Evolutionary conservation across 2,329 filamentous ascomycete species (phyloP).

Genomic region (Arthrobotrys musiformis): DNA sequence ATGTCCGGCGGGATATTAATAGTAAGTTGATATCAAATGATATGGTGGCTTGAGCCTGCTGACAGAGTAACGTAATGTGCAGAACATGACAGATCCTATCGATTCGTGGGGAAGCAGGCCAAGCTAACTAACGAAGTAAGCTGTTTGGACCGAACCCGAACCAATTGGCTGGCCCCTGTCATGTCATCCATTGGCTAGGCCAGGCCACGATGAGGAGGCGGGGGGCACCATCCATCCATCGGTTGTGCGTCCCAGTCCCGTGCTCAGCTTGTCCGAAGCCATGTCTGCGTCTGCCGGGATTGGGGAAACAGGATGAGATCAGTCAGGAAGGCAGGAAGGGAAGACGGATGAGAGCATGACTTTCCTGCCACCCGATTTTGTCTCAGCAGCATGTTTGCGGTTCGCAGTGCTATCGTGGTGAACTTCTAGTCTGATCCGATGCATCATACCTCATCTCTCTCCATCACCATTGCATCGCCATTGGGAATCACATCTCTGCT

Average conservation of each 20-base stretch:
- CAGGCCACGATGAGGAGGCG: conserved; percentile 2
- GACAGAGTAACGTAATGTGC: neutral
- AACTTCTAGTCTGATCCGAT: neutral
- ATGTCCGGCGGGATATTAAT: neutral
- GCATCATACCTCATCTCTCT: conserved; percentile 15
- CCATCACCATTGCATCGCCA: conserved; percentile 30
- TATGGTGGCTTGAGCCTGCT: neutral
- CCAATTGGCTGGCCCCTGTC: conserved; percentile 29
- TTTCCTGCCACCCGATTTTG: conserved; percentile 55
- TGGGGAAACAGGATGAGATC: conserved; percentile 4
- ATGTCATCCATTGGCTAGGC: conserved; percentile 22
- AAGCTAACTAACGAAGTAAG: too few species aligned
- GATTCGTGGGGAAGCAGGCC: neutral
- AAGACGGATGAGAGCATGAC: conserved; percentile 17
- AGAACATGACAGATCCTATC: neutral
- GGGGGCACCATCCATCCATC: conserved; percentile 1
- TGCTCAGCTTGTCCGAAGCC: neutral
- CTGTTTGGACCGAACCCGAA: conserved; percentile 20
- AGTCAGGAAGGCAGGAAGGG: conserved; percentile 12
- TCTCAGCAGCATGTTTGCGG: too few species aligned
- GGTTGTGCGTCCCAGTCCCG: conserved; percentile 6
- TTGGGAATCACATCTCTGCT: conserved; percentile 41
- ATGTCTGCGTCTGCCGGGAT: conserved; percentile 26
- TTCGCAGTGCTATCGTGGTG: neutral
- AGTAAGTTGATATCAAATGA: neutral